Evolutionary conservation across 2,329 filamentous ascomycete species (phyloP).

Genomic region (Trichoderma asperellum): DNA sequence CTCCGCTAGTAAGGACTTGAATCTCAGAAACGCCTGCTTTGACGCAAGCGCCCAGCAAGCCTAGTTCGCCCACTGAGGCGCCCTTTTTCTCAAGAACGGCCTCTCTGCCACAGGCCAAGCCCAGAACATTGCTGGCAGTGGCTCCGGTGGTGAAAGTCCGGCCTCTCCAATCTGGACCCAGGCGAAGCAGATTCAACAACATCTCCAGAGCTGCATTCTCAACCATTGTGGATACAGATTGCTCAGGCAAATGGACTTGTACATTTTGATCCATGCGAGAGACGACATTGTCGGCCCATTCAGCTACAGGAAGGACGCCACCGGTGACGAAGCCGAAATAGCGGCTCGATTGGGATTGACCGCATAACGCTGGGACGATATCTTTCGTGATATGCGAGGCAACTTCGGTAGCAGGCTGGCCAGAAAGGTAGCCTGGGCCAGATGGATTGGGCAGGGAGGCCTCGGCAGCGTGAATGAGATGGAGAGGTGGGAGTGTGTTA

Average conservation of each 20-base stretch:
- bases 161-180: slow-evolving; percentile 59
- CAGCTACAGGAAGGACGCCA: slow-evolving; percentile 75
- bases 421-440: slow-evolving; percentile 40
- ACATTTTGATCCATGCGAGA: slow-evolving; percentile 82
- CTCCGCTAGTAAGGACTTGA: slow-evolving; percentile 78
- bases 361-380: slow-evolving; percentile 66
- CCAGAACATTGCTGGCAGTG: slow-evolving; percentile 81
- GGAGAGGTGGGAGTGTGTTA: slow-evolving; percentile 44
- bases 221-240: slow-evolving; percentile 75
- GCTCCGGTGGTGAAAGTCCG: slow-evolving; percentile 62
- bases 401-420: slow-evolving; percentile 38
- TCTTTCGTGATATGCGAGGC: slow-evolving; percentile 49
- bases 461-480: slow-evolving; percentile 44
- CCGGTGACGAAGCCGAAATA: slow-evolving; percentile 94
- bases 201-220: slow-evolving; percentile 74
- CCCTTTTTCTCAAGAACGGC: slow-evolving; percentile 51
- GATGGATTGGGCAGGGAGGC: slow-evolving; percentile 45
- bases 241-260: slow-evolving; percentile 75
- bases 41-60: slow-evolving; percentile 68
- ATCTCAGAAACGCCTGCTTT: slow-evolving; percentile 67
- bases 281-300: slow-evolving; percentile 83
- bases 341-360: slow-evolving; percentile 63
- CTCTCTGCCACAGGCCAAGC: slow-evolving; percentile 69
- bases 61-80: slow-evolving; percentile 66
- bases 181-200: slow-evolving; percentile 66